Percentiles rank a stretch among this genome's conserved stretches.
phyloP scores from a whole-genome alignment of 495 filamentous ascomycete species.

The Hyaloscypha finlandica region DNA sequence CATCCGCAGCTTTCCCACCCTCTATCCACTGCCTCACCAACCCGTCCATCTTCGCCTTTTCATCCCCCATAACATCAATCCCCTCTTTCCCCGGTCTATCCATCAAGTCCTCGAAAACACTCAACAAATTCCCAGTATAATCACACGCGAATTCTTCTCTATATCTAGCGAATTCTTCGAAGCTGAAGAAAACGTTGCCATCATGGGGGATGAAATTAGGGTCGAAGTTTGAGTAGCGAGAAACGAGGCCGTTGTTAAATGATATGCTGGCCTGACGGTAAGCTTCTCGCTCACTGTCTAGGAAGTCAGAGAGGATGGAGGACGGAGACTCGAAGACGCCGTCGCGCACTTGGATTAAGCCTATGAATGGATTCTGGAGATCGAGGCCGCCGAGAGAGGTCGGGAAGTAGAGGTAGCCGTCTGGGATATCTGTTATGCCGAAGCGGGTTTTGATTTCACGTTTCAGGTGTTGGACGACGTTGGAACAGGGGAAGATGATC shows the following conservation, averaged over 20 bases:
- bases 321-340: constrained; percentile 50
- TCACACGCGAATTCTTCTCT: constrained; percentile 47
- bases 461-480: constrained; percentile 60
- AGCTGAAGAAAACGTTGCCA: constrained; percentile 47
- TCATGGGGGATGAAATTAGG: constrained; percentile 34
- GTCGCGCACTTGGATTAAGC: constrained; percentile 54
- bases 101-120: constrained; percentile 27
- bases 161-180: constrained; percentile 54
- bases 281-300: constrained; percentile 42
- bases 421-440: constrained; percentile 55
- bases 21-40: constrained; percentile 43
- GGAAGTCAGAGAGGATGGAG: constrained; percentile 45
- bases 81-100: constrained; percentile 13
- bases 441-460: constrained; percentile 56
- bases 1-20: constrained; percentile 57
- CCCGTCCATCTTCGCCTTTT: constrained; percentile 57
- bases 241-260: constrained; percentile 45
- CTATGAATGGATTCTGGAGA: constrained; percentile 58
- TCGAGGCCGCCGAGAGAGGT: constrained; percentile 59
- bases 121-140: constrained; percentile 20
- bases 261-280: constrained; percentile 49
- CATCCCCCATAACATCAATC: constrained; percentile 44
- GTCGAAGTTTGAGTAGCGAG: constrained; percentile 7
- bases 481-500: constrained; percentile 52
- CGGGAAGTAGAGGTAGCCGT: constrained; percentile 71